Base-by-base conservation (phyloP, 148 eudicot species). In the Vaccinium macrocarpon region DNA sequence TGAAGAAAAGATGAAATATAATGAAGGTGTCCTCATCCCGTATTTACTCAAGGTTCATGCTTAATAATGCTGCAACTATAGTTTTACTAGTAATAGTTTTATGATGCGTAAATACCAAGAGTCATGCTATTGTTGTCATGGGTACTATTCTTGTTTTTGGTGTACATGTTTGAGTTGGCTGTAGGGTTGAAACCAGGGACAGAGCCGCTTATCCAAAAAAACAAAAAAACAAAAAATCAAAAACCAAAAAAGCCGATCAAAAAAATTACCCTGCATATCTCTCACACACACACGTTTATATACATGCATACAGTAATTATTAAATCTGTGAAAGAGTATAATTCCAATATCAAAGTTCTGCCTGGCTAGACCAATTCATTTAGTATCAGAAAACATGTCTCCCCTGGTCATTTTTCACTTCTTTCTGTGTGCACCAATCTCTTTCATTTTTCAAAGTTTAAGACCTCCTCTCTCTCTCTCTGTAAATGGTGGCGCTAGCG, bases 21-120 rank as follows among this genome's bases (percentile, higher is more conserved):
- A 32, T 32, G 16, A 72, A 38, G 76, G 42, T 6, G 46, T 82
- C 50, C 76, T 71, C 55, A 8, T 25, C 29, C 38, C 16, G 19
- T 27, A n/a, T 48, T 42, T 50, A 81, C 57, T 82, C 25, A 18
- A 51, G 77, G 56, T 49, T 71, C 35, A 38, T 70, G 68, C 84
- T 68, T 71, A 71, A 8, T 82, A 16, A 49, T 53, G 51, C 71
- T 35, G 62, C 25, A 23, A 32, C 49, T 32, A 38, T 15, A 8
- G 11, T 73, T 73, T 42, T 73, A 73, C 11, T 73, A 23, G 46
- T 42, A 42, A 4, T 42, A 4, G 77, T 38, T 38, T 73, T 42
- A 38, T 42, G 77, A 15, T 8, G 9, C 11, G 19, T 72, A 0
- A 3, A 16, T 72, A 21, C 49, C 76, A 72, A 35, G 49, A 29